phyloP scores from a whole-genome alignment of 2,329 filamentous ascomycete genomes.

The Thielaviopsis punctulata region DNA sequence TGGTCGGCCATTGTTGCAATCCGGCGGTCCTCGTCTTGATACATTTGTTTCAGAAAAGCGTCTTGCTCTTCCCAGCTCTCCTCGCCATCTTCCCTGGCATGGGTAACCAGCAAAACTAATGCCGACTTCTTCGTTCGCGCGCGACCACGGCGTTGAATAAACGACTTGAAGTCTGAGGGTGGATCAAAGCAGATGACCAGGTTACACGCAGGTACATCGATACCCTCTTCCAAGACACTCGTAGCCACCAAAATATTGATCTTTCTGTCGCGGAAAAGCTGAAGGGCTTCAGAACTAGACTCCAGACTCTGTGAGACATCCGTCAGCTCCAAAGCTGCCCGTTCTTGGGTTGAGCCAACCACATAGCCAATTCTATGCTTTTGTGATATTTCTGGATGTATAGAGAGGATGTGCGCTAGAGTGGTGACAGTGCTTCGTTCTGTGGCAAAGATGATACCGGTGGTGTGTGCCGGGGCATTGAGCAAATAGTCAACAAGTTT shows the following conservation, averaged over 20 bases:
- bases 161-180: conserved; percentile 34
- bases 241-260: conserved; percentile 45
- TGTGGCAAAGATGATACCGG: conserved; percentile 51
- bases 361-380: conserved; percentile 36
- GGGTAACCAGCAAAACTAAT: conserved; percentile 28
- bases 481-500: conserved; percentile 34
- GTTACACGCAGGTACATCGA: conserved; percentile 49
- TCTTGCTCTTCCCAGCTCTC: conserved; percentile 46
- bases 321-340: conserved; percentile 24
- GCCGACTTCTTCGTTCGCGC: conserved; percentile 33
- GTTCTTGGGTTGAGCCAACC: conserved; percentile 31
- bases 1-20: conserved; percentile 26
- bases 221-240: conserved; percentile 48
- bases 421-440: conserved; percentile 44
- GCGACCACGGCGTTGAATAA: conserved; percentile 39
- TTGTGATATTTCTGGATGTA: conserved; percentile 29
- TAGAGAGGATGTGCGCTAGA: conserved; percentile 37
- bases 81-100: neutral
- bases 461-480: conserved; percentile 13
- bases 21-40: conserved; percentile 44
- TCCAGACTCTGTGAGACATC: conserved; percentile 18
- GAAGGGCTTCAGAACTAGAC: conserved; percentile 20
- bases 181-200: conserved; percentile 40
- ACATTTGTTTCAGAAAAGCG: conserved; percentile 50
- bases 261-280: conserved; percentile 35